Evolutionary conservation across 2,329 filamentous ascomycete genomes (phyloP), one percentile per base, ranked within the genome.

Genomic region (Xylariaceae sp.): DNA sequence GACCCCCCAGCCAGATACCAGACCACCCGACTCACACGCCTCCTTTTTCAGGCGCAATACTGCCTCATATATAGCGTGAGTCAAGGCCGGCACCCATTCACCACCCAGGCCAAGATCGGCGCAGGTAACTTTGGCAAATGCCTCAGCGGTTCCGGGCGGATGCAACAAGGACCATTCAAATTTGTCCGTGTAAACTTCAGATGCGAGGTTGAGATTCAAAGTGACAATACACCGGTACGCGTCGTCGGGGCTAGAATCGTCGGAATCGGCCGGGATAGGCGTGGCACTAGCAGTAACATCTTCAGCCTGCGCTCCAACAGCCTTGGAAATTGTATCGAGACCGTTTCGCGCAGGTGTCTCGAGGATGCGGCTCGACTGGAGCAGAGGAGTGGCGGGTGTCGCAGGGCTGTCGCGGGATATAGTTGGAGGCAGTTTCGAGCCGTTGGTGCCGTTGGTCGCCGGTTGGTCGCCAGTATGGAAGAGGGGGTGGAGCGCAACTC

Each of bases 141-240:
- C 84, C 70, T 99, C 92, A 0, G 94, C 90, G 42, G 92, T 91
- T 27, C 92, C 92, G 1, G 91, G 88, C 2, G 91, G 91, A 66
- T 97, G 91, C 19, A 96, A 78, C 26, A 99, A 76, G 4, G 92
- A 97, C 92, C 92, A 97, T 70, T 97, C 92, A 61, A 99, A 97
- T 67, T 91, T 96, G 77, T 99, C 94, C 3, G 89, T 95, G 71
- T 96, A 97, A 9, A 97, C 80, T 64, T 88, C 86, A 53, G 95
- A 95, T 51, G 91, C 86, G 27, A 97, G 80, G 67, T 96, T 96
- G 66, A 99, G 88, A 68, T 88, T 96, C 44, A 99, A 77, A 44
- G 84, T 89, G 62, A 99, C 86, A 64, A 97, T 87, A 69, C 94
- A 97, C 47, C 94, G 85, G 72, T 97, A 96, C 2, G 89, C 91